phyloP scores from a whole-genome alignment of 2,329 filamentous ascomycete genomes.

The Neopestalotiopsis sp. region DNA sequence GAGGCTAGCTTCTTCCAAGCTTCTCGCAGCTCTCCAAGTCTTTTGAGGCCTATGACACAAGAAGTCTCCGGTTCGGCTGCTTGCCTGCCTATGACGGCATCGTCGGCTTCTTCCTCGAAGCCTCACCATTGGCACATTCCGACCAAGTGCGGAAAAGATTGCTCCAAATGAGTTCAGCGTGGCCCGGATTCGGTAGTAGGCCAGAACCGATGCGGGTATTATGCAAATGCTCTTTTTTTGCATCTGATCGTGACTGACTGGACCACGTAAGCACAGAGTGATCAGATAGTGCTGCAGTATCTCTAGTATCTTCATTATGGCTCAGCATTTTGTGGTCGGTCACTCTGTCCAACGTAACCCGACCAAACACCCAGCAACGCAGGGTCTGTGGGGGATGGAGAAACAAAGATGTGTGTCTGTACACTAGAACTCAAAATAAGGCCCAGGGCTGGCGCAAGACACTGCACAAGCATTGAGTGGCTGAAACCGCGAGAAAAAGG shows the following conservation, averaged over 20 bases:
- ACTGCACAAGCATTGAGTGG: neutral
- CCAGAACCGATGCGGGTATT: no score
- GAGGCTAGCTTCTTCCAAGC: neutral
- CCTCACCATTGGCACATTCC: neutral
- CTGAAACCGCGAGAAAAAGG: neutral
- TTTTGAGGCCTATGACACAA: neutral
- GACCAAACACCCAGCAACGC: neutral
- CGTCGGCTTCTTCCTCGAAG: conserved; percentile 1
- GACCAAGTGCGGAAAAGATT: neutral
- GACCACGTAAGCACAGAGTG: no score
- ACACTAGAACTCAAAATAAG: neutral
- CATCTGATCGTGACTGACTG: neutral
- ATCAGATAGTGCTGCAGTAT: no score
- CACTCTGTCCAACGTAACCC: neutral
- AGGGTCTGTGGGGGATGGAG: neutral
- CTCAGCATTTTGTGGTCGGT: no score
- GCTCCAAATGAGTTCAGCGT: neutral
- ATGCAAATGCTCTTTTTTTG: neutral
- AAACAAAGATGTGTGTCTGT: neutral
- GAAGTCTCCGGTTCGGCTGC: neutral
- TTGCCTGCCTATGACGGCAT: neutral
- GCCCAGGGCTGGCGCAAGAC: neutral
- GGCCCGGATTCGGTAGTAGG: neutral
- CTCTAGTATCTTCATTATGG: no score
- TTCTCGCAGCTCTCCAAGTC: neutral